phyloP scores from a whole-genome alignment of 108 stramenopile species.

The Pelagomonas calceolata region DNA sequence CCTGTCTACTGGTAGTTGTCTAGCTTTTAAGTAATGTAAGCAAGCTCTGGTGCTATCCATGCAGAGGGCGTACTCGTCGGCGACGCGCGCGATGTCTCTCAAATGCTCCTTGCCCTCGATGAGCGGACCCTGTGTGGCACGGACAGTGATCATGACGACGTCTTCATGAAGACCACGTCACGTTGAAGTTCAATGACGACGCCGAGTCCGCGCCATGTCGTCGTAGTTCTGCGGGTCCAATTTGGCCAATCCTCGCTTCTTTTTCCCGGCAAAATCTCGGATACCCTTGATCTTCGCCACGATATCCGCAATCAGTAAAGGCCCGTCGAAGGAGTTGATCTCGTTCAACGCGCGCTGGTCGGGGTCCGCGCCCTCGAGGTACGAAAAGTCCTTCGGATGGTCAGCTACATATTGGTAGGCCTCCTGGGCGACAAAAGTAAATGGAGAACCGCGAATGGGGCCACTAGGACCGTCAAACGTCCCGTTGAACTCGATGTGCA shows the following conservation, averaged over 20 bases:
- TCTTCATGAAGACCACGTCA: no score
- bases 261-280: conserved; percentile 37
- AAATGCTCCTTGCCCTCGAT: conserved; percentile 45
- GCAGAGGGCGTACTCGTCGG: conserved; percentile 16
- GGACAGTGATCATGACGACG: no score
- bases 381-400: neutral
- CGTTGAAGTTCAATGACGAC: no score
- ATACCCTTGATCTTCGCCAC: conserved; percentile 29
- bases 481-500: conserved; percentile 55
- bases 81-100: conserved; percentile 17
- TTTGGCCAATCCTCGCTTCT: conserved; percentile 42
- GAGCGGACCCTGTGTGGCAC: no score
- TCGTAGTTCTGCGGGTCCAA: conserved; percentile 19
- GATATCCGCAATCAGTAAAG: conserved; percentile 25
- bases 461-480: conserved; percentile 54
- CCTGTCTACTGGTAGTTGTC: conserved; percentile 29
- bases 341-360: conserved; percentile 9
- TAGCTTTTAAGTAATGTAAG: conserved; percentile 35
- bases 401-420: neutral
- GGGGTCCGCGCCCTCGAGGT: neutral
- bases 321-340: conserved; percentile 39
- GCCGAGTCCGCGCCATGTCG: conserved; percentile 30
- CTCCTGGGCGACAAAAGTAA: conserved; percentile 15
- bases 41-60: conserved; percentile 33
- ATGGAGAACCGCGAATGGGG: conserved; percentile 54